Evolutionary conservation across 208 protist genomes (phyloP).

Genomic region (Trypanosoma rangeli): DNA sequence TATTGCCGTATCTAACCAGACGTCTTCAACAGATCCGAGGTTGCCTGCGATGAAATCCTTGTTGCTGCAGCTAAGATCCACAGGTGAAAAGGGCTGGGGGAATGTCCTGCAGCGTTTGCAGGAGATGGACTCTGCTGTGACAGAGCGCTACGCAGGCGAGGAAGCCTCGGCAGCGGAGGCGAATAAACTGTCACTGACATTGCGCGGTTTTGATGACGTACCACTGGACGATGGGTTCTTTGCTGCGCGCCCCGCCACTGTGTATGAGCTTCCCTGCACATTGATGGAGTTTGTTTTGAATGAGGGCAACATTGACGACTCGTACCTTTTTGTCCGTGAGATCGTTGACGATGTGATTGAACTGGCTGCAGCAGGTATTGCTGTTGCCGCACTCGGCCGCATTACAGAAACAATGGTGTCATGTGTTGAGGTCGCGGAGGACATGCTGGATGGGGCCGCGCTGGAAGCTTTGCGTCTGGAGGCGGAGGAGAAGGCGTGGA

Average conservation of each 20-base stretch:
- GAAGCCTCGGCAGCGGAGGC: not conserved
- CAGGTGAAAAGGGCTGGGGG: constrained; percentile 5
- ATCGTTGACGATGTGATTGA: constrained; percentile 38
- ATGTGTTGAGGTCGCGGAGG: constrained; percentile 30
- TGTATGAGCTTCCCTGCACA: constrained; percentile 39
- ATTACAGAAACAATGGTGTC: constrained; percentile 31
- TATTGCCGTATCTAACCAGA: constrained; percentile 33
- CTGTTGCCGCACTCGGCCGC: constrained; percentile 9
- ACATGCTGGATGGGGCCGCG: constrained; percentile 26
- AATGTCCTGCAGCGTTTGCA: constrained; percentile 25
- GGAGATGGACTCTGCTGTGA: constrained; percentile 24
- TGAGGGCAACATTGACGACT: constrained; percentile 16
- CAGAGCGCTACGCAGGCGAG: constrained; percentile 14
- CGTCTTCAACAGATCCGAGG: constrained; percentile 22
- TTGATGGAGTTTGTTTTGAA: constrained; percentile 31
- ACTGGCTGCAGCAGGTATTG: constrained; percentile 7
- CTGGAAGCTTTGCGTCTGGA: constrained; percentile 19
- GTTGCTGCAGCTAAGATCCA: constrained; percentile 16
- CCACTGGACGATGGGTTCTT: constrained; percentile 10
- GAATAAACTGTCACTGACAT: not conserved
- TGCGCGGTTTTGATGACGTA: constrained; percentile 35
- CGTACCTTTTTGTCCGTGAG: constrained; percentile 23
- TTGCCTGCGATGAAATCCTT: constrained; percentile 28
- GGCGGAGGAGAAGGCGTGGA: constrained; percentile 22
- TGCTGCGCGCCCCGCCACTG: constrained; percentile 15